Evolutionary conservation across 768 basidiomycete species (phyloP), one percentile per base, ranked within the genome.

Genomic region (Pleurotus platypus): DNA sequence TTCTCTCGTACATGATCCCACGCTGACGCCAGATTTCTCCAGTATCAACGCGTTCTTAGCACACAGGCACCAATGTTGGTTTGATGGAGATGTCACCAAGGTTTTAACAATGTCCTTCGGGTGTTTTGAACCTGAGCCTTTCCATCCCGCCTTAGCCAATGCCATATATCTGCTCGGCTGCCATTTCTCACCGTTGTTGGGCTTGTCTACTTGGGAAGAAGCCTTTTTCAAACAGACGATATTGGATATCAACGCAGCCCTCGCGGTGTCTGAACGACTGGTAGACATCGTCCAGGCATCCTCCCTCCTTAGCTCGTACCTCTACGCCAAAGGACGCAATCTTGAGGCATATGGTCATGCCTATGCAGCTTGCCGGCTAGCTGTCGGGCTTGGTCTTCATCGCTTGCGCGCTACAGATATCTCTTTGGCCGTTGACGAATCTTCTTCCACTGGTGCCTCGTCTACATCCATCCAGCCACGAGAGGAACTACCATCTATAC

Each of bases 281-380:
- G 68, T 82, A 55, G 81, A 86, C 62, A 74, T 83, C 57, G 76
- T 86, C 8, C 83, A 83, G 63, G 84, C 85, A 1, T 80, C 82
- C 1, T 80, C 78, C 39, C 75, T 87, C 26, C 75, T 87, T 50
- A 80, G 83, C 2, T 71, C 81, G 30, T 86, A 85, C 65, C 80
- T 82, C 63, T 86, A 81, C 66, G 75, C 77, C 67, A 82, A 83
- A 56, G 77, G 76, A 49, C 77, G 83, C 9, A 67, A 74, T 24
- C 74, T 84, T 30, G 84, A 87, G 63, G 85, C 81, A 3, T 84
- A 84, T 66, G 77, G 80, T 35, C 83, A 86, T 60, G 76, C 84
- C 1, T 83, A 79, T 59, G 78, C 80, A 13, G 82, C 84, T 4
- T 79, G 83, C 40, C 77, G 83, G n/a, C 74, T 86, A 18, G 82